These are phyloP conservation scores for Fonsecaea monophora DNA, from an alignment of 2,329 filamentous ascomycete species.

Conservation along the genomic window DNA sequence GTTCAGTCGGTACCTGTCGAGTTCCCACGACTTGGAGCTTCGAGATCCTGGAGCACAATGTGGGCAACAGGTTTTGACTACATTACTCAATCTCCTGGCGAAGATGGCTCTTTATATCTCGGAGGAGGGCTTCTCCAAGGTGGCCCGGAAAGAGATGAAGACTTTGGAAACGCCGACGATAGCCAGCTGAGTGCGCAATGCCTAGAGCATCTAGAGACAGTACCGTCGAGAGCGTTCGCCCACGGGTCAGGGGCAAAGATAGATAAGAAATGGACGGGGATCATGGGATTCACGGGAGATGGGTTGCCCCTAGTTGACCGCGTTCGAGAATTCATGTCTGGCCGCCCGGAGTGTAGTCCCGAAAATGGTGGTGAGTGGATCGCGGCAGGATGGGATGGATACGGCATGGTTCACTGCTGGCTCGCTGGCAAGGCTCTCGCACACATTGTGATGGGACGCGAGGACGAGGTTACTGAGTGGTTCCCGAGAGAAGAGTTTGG, in stretches of 20 bases:
- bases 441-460: conserved; percentile 35
- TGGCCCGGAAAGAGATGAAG: conserved; percentile 44
- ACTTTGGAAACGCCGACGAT: conserved; percentile 47
- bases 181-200: conserved; percentile 41
- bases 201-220: conserved; percentile 29
- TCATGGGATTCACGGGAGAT: conserved; percentile 44
- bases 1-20: conserved; percentile 45
- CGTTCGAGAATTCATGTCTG: conserved; percentile 29
- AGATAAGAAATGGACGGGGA: conserved; percentile 44
- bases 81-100: conserved; percentile 38
- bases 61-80: conserved; percentile 36
- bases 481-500: conserved; percentile 33
- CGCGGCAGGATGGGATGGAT: conserved; percentile 44
- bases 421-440: conserved; percentile 41
- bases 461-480: conserved; percentile 29
- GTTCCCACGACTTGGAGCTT: conserved; percentile 40
- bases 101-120: conserved; percentile 28
- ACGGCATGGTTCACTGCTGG: conserved; percentile 45
- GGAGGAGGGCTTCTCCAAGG: conserved; percentile 39
- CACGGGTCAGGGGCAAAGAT: conserved; percentile 25
- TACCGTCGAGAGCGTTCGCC: conserved; percentile 16
- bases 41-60: conserved; percentile 35
- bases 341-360: conserved; percentile 28
- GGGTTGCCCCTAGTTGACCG: conserved; percentile 43
- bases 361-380: conserved; percentile 41